Conservation (phyloP, 805 yeast species). For the Ogataea nitratoaversa region DNA sequence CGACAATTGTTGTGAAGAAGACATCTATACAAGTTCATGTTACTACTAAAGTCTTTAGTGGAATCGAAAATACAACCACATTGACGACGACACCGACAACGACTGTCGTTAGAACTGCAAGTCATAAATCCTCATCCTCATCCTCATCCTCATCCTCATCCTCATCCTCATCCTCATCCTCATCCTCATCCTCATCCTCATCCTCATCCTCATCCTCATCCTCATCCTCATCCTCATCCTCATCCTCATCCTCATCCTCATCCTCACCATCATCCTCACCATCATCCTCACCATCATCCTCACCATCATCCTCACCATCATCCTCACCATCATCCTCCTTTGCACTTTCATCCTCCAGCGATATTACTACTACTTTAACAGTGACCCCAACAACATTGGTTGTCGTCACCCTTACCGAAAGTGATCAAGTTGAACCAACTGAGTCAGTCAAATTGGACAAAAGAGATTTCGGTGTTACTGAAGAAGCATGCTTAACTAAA, state of each 20-base stretch:
- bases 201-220: too few species aligned
- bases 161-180: too few species aligned
- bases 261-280: too few species aligned
- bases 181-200: too few species aligned
- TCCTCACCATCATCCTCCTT: constrained; percentile 17
- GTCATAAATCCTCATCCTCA: too few species aligned
- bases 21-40: constrained; percentile 3
- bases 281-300: too few species aligned
- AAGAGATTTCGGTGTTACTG: constrained; percentile 3
- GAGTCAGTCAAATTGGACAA: constrained; percentile 25
- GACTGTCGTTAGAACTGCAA: constrained; percentile 6
- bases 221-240: too few species aligned
- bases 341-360: constrained; percentile 27
- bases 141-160: too few species aligned
- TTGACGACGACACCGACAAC: constrained; percentile 16
- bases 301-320: too few species aligned
- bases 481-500: constrained; percentile 41
- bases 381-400: constrained; percentile 27
- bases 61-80: constrained; percentile 10
- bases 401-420: constrained; percentile 25
- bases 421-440: constrained; percentile 21
- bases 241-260: too few species aligned
- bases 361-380: constrained; percentile 24
- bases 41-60: constrained; percentile 13
- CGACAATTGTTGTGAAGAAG: constrained; percentile 14